These are phyloP conservation scores for Ganoderma meredithae DNA, from an alignment of 1,284 basidiomycete species.

Conservation along the genomic window DNA sequence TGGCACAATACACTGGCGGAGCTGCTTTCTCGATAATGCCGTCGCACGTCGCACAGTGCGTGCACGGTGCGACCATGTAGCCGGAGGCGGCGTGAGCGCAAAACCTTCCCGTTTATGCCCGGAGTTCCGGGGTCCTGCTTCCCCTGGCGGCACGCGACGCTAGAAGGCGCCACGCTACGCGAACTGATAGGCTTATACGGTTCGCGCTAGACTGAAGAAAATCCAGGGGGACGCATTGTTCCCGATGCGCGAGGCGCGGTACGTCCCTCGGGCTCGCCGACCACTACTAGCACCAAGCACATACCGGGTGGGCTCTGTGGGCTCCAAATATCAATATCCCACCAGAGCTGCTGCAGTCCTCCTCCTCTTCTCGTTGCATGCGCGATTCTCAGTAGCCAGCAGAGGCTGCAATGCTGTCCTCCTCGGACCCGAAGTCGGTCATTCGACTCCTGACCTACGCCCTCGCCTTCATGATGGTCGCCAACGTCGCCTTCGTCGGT, in stretches of 20 bases:
- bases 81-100: not conserved
- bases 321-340: not conserved
- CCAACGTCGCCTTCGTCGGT: slow-evolving; percentile 4
- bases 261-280: not conserved
- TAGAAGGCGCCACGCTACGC: slow-evolving; percentile 1
- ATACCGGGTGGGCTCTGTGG: not conserved
- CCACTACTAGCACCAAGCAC: not conserved
- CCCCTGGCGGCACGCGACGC: not conserved
- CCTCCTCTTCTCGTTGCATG: not conserved
- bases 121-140: slow-evolving; percentile 2
- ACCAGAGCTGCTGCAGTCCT: not conserved
- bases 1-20: slow-evolving; percentile 1
- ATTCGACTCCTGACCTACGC: slow-evolving; percentile 3
- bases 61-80: not conserved
- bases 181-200: not conserved
- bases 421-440: slow-evolving; percentile 6
- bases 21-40: not conserved
- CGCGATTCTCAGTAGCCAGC: not conserved
- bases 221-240: not conserved
- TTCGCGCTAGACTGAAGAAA: not conserved
- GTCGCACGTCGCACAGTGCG: slow-evolving; percentile 2
- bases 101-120: not conserved
- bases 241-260: not conserved
- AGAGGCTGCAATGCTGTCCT: not conserved
- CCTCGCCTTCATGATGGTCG: slow-evolving; percentile 5